Evolutionary conservation across 768 basidiomycete genomes (phyloP), one percentile per base, ranked within the genome.

Genomic region (Stropharia rugosoannulata): DNA sequence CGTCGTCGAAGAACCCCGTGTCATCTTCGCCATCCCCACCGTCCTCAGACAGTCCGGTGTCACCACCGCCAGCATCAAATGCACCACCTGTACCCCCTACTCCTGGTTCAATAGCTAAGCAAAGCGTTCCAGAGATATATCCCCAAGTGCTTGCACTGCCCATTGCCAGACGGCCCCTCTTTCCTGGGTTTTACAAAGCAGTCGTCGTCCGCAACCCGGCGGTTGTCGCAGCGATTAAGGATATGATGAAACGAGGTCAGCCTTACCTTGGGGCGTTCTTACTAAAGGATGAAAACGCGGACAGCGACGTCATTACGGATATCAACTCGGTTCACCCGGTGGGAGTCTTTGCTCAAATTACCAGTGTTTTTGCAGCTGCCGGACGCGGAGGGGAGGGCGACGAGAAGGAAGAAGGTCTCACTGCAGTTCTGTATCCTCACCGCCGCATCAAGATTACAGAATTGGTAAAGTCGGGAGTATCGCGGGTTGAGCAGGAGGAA

Each of bases 101-200:
- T 55, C 75, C 66, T 39, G 77, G 59, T 61, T 80, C 88, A 18
- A 88, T 93, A 62, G 86, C 93, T 4, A 93, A 91, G 62, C 91
- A 90, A 55, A 86, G 89, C 13, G 87, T 97, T 4, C 95, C 95
- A 0, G 93, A 94, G 69, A 66, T 84, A 56, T 98, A 98, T 70
- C 95, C 96, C 1, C 93, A 96, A 68, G 88, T 98, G 41, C 82
- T 98, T 25, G 96, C 95, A 2, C 83, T 98, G 0, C 96, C 96
- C 3, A 98, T 98, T 57, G 94, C 94, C 32, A 87, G 95, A 41
- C 83, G 96, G 15, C 96, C 96, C 1, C 86, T 98, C 44, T 98
- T 98, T 75, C 96, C 96, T 4, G 94, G 95, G 29, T 97, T 98
- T 72, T 98, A 98, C 81, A 97, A 98, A 70, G 96, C 95, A 2